Evolutionary conservation across 2,329 filamentous ascomycete genomes (phyloP), one percentile per base, ranked within the genome.

Genomic region (Xylariales sp.): DNA sequence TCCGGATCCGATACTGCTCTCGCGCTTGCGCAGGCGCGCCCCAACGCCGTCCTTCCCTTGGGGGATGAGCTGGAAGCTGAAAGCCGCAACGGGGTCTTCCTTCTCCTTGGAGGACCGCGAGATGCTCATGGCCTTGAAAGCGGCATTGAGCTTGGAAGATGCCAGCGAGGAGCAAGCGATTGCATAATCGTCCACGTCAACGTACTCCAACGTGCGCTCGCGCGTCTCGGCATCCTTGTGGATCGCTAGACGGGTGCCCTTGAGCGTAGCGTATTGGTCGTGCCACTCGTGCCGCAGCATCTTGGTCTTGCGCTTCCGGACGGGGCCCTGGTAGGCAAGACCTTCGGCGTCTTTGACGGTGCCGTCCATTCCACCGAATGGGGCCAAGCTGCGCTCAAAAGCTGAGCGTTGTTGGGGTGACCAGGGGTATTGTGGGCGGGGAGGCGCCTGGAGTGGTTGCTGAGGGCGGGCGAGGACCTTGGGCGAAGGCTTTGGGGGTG

Each of bases 241-340:
- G 77, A 91, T 84, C 41, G 84, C 82, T 27, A 88, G 73, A 20
- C 79, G 77, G 19, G 82, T 87, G 44, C 84, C 84, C 54, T 82
- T 82, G 48, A 96, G 82, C 19, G 87, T 88, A 62, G 93, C 94
- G 69, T 91, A 93, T 52, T 88, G 84, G 60, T 94, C 87, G 57
- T 89, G 81, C 90, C 90, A 96, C 68, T 96, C 90, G 62, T 95
- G 87, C 31, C 88, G 86, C 46, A 95, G 78, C 71, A 95, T 82
- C 57, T 82, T 82, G 24, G 85, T 94, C 69, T 88, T 88, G 58
- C 91, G 87, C 73, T 95, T 95, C 73, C 88, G 90, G 81, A 98
- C 95, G 64, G 83, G 89, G 2, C 93, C 93, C 37, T 86, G 79
- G 63, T 90, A 87, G 24, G 79, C 78, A 48, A 84, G 65, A 43